Evolutionary conservation across 352 stramenopile species (phyloP).

Genomic region (Thraustochytrium sp.): DNA sequence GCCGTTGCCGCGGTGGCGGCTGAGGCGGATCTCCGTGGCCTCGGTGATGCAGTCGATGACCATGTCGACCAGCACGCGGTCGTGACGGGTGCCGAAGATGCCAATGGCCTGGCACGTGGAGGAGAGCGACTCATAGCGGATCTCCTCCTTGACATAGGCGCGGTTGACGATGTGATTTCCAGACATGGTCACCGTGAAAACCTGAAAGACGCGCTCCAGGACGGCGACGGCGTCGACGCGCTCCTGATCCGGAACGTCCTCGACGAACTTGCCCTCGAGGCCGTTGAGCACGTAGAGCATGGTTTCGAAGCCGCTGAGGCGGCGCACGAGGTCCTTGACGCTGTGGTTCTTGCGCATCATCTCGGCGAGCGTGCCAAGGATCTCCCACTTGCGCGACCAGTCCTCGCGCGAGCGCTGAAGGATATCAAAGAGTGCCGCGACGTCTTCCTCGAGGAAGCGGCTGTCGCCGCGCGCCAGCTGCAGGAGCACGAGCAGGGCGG

Average conservation of each 20-base stretch:
- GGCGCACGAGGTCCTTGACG: slow-evolving; percentile 24
- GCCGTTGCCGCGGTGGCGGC: not conserved
- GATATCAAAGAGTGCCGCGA: slow-evolving; percentile 9
- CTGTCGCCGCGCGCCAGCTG: slow-evolving; percentile 1
- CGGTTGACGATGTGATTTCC: slow-evolving; percentile 33
- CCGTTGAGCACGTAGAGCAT: not conserved
- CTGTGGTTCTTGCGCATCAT: slow-evolving; percentile 36
- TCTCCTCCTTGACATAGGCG: slow-evolving; percentile 31
- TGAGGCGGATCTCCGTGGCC: slow-evolving; percentile 1
- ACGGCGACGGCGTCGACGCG: not conserved
- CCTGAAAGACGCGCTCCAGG: slow-evolving; percentile 26
- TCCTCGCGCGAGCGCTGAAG: not conserved
- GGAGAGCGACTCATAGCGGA: slow-evolving; percentile 34
- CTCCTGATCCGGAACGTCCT: not conserved
- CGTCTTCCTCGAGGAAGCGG: not conserved
- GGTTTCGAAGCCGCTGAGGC: slow-evolving; percentile 4
- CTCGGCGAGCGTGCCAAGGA: slow-evolving; percentile 9
- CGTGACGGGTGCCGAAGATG: not conserved
- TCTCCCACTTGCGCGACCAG: not conserved
- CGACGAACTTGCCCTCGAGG: not conserved
- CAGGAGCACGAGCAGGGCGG: not conserved
- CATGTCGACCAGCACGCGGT: slow-evolving; percentile 29
- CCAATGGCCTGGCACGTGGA: slow-evolving; percentile 29
- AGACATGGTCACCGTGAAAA: slow-evolving; percentile 23
- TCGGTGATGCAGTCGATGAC: slow-evolving; percentile 37